A percentile compares a stretch with the other conserved stretches of the same genome.
These are phyloP conservation scores for Pistacia integerrima DNA, from an alignment of 345 rosid genomes.

Conservation along the genomic window DNA sequence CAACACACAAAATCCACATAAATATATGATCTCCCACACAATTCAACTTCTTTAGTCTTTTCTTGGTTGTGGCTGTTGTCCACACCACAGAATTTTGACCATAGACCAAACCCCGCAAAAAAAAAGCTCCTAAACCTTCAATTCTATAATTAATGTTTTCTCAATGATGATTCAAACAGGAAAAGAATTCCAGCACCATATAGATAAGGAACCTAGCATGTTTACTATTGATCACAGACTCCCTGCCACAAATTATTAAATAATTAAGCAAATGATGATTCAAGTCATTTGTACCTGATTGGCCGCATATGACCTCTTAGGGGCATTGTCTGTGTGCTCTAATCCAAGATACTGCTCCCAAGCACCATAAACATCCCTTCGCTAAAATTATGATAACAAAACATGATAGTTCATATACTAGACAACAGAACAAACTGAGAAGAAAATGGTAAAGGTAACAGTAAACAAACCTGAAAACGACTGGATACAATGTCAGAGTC, in stretches of 20 bases:
- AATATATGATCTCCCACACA: not conserved
- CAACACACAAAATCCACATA: not conserved
- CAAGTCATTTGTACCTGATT: conserved; percentile 46
- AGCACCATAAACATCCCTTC: conserved; percentile 74
- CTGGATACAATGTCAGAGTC: conserved; percentile 58
- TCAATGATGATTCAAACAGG: not conserved
- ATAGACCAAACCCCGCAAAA: too few species aligned
- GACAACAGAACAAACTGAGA: not conserved
- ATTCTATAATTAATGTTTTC: not conserved
- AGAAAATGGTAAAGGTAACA: not conserved
- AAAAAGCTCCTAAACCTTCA: too few species aligned
- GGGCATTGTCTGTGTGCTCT: conserved; percentile 69
- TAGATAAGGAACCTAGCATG: not conserved
- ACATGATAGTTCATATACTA: not conserved
- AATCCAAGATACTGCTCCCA: conserved; percentile 83
- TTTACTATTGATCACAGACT: not conserved
- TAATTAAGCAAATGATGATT: too few species aligned
- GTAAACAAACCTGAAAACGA: conserved; percentile 61
- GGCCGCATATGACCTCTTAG: conserved; percentile 57
- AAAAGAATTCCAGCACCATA: not conserved
- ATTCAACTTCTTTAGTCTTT: not conserved
- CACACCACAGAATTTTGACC: too few species aligned
- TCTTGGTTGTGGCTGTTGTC: not conserved
- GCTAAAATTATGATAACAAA: conserved; percentile 22
- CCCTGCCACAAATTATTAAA: too few species aligned